Base-by-base conservation (phyloP, 1,139 yeast species). In the Diutina mesorugosa region DNA sequence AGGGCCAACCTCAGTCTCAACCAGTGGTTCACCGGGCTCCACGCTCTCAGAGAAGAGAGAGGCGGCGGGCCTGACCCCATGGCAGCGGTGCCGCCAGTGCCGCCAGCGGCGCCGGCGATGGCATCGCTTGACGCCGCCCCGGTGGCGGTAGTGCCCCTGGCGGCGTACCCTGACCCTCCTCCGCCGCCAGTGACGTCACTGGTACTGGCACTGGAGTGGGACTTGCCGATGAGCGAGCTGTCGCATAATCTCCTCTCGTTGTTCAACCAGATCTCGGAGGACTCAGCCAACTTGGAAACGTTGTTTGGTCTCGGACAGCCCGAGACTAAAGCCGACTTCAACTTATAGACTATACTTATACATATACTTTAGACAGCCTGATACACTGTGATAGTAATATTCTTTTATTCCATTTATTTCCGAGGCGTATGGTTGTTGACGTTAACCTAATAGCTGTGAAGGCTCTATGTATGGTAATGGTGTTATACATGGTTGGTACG, bases 241-340 rank as follows among this genome's bases (percentile, higher is more conserved):
- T 60, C 63, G 30, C 65, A 60, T 50, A 65, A 64, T 58, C 57
- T 64, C 61, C 57, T 67, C 61, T 69, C 68, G 57, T 61, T 70
- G 55, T 71, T 71, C 60, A 67, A 66, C 47, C 72, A 64, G 56
- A 67, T 68, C 55, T 66, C 64, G 56, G 72, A 68, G 56, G 72
- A 67, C 54, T 63, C 65, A 28, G 61, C 64, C 2, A 47, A 28
- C n/a, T 30, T 47, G 32, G 51, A 47, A 21, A 26, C 18, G 18
- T 29, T 47, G 7, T 47, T 47, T 29, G 51, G 21, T 14, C 38
- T 47, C 10, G 41, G 41, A 10, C 29, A 38, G 10, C 51, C 51
- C 12, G 5, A 38, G 38, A 47, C 14, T 18, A 26, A 21, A 9
- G 30, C n/a, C 6, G 29, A 26, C 18, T 47, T 29, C 8, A 30